Evolutionary conservation across 805 yeast species (phyloP), one percentile per base, ranked within the genome.

Genomic region (Metschnikowia matae): DNA sequence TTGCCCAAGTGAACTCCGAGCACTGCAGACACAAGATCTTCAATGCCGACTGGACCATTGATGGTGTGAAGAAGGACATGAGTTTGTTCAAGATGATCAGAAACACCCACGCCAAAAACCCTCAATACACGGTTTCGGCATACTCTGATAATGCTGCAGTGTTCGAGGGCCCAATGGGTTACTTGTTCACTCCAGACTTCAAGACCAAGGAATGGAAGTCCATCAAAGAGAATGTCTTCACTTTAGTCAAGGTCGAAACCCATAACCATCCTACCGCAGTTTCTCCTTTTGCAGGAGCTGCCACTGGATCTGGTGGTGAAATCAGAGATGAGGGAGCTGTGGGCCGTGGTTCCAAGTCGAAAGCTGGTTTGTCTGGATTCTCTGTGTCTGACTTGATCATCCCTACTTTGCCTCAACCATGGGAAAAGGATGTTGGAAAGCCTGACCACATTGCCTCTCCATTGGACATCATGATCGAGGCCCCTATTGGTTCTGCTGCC

Each of bases 291-390:
- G 91, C 99, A 3, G 99, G 99, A 69, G 99, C 99, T 32, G 96
- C 99, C 40, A 94, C 99, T 13, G 99, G 99, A 56, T 91, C 98
- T 10, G 99, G 99, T 68, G 99, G 99, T 75, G 99, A 94, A 73
- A 94, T 94, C 63, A 88, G 99, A 79, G 99, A 94, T 70, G 99
- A 94, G 74, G 99, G 97, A 73, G 99, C 99, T 31, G 96, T 94
- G 23, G 99, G 99, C 56, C 83, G 97, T 68, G 99, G 99, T 42
- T 92, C 98, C 23, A 89, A 89, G 69, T 82, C 98, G 40, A 92
- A 94, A 72, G 96, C 97, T 64, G 99, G 99, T 49, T 77, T 94
- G 54, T 78, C 96, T 39, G 99, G 99, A 7, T 94, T 84, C 70
- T 80, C 95, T 10, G 97, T 90, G 20, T 85, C 96, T 37, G 98